These are phyloP conservation scores for Plasmodium gonderi DNA, from an alignment of 169 alveolate genomes.

Conservation along the genomic window DNA sequence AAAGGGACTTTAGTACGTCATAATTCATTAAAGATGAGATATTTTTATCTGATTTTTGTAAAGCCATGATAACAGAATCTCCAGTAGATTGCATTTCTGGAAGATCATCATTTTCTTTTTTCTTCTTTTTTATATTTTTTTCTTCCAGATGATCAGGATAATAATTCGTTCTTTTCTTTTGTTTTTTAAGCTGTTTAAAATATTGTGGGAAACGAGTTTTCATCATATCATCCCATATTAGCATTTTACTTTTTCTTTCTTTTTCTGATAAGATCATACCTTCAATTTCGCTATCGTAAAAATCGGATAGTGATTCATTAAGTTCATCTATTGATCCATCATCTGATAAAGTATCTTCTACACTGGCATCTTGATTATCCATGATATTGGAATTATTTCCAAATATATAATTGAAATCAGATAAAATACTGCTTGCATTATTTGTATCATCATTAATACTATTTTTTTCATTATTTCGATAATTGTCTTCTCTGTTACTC, in stretches of 20 bases:
- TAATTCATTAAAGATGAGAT: slow-evolving; percentile 36
- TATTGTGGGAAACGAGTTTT: slow-evolving; percentile 86
- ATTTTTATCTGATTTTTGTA: slow-evolving; percentile 56
- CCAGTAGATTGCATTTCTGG: slow-evolving; percentile 45
- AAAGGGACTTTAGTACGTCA: slow-evolving; percentile 63
- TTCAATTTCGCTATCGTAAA: slow-evolving; percentile 80
- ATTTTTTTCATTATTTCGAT: not conserved
- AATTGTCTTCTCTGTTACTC: not conserved
- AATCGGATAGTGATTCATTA: slow-evolving; percentile 76
- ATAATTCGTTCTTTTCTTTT: slow-evolving; percentile 68
- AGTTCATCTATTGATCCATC: not conserved
- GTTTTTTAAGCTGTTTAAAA: slow-evolving; percentile 81
- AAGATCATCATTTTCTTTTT: slow-evolving; percentile 76
- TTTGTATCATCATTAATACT: not conserved
- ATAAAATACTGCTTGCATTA: slow-evolving; percentile 6
- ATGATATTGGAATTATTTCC: slow-evolving; percentile 29
- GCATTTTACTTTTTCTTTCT: slow-evolving; percentile 84
- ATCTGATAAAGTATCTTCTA: not conserved
- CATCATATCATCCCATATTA: slow-evolving; percentile 91
- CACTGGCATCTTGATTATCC: slow-evolving; percentile 19
- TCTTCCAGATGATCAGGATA: slow-evolving; percentile 74
- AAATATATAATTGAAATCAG: slow-evolving; percentile 59
- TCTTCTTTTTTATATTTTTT: slow-evolving; percentile 71
- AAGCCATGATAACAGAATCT: slow-evolving; percentile 59
- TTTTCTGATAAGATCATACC: slow-evolving; percentile 84